These are phyloP conservation scores for Russula emetica DNA, from an alignment of 768 basidiomycete species.

Conservation along the genomic window DNA sequence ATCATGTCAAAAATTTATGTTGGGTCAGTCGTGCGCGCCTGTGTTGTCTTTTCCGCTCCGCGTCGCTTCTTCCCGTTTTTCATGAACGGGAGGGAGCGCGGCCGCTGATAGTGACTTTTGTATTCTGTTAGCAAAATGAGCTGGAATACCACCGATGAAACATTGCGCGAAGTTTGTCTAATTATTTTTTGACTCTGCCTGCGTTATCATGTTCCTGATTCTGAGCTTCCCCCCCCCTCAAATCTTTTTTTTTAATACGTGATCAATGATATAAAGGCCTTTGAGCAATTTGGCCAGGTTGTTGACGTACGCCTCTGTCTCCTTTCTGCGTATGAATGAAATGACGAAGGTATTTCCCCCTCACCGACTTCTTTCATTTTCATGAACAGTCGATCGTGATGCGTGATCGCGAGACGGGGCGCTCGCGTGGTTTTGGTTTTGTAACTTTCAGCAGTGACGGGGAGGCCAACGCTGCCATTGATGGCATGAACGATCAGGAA, in stretches of 20 bases:
- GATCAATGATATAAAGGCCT: constrained; percentile 52
- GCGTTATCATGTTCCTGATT: constrained; percentile 29
- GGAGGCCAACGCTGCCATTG: constrained; percentile 80
- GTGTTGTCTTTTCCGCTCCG: constrained; percentile 40
- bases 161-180: constrained; percentile 80
- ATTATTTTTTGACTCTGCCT: constrained; percentile 39
- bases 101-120: constrained; percentile 53
- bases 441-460: constrained; percentile 61
- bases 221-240: no score
- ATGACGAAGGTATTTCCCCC: not conserved
- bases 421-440: constrained; percentile 96
- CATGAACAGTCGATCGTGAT: constrained; percentile 82
- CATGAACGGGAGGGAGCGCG: constrained; percentile 19
- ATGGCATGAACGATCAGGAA: constrained; percentile 77
- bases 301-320: constrained; percentile 78
- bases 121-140: constrained; percentile 75
- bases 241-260: no score
- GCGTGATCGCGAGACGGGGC: constrained; percentile 97
- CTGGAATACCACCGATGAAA: constrained; percentile 95
- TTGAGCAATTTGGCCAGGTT: constrained; percentile 78
- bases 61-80: constrained; percentile 43
- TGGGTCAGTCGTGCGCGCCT: constrained; percentile 79
- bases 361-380: not conserved
- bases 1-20: constrained; percentile 83
- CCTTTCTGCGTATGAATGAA: constrained; percentile 2